Conservation (phyloP, 192 early-diverging fungal species). For the Coemansia erecta region DNA sequence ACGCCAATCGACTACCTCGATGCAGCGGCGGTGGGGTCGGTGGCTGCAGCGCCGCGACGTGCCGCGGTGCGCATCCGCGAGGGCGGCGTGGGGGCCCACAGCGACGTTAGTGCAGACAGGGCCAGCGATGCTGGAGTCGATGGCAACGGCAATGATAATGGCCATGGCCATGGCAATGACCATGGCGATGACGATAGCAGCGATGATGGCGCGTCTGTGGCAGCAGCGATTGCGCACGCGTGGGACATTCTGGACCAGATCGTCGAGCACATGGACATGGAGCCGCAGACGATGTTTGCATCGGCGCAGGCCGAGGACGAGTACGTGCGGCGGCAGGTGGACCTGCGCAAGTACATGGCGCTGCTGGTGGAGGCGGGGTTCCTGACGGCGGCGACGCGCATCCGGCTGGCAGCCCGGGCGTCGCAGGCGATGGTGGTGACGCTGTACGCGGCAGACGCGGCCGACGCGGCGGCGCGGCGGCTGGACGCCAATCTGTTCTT, state of each 20-base stretch:
- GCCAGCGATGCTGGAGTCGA: background rate
- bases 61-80: slow-evolving; percentile 29
- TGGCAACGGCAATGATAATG: no score
- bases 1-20: slow-evolving; percentile 37
- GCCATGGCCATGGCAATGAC: background rate
- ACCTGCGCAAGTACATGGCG: slow-evolving; percentile 71
- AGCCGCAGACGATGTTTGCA: slow-evolving; percentile 34
- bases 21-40: slow-evolving; percentile 7
- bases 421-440: slow-evolving; percentile 69
- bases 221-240: slow-evolving; percentile 22
- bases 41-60: background rate
- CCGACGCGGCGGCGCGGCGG: slow-evolving; percentile 9
- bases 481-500: slow-evolving; percentile 74
- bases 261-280: slow-evolving; percentile 27
- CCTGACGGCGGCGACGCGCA: slow-evolving; percentile 54
- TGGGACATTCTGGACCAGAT: slow-evolving; percentile 40
- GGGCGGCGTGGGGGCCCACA: slow-evolving; percentile 8
- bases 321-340: slow-evolving; percentile 52
- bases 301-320: slow-evolving; percentile 39
- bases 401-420: slow-evolving; percentile 62
- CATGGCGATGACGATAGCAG: background rate
- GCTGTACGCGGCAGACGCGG: slow-evolving; percentile 58
- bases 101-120: no score
- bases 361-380: slow-evolving; percentile 67
- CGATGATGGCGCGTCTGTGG: background rate